Evolutionary conservation across 139 green algal genomes (phyloP).

Genomic region (Chlamydomonas eustigma): DNA sequence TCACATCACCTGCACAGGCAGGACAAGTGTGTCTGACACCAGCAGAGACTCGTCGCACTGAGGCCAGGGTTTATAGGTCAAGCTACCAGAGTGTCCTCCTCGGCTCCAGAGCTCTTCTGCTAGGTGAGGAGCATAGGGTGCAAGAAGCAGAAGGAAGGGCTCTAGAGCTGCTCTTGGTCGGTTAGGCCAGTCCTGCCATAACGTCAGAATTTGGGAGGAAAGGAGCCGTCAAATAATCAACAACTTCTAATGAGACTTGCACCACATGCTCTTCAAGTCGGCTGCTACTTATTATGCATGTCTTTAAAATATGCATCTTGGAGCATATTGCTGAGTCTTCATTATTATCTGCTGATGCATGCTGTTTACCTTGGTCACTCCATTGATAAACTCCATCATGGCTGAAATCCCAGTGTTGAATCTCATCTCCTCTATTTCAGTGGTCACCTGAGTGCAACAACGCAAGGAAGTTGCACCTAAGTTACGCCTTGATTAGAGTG

Average conservation of each 20-base stretch:
- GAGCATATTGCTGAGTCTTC: no score
- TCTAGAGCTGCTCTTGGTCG: slow-evolving; percentile 33
- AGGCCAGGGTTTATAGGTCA: slow-evolving; percentile 87
- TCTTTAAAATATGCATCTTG: no score
- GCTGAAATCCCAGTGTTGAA: slow-evolving; percentile 98
- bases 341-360: no score
- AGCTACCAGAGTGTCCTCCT: slow-evolving; percentile 18
- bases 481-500: no score
- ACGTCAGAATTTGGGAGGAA: background rate
- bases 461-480: no score
- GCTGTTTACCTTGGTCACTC: slow-evolving; percentile 61
- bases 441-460: slow-evolving; percentile 64
- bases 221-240: no score
- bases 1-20: slow-evolving; percentile 88
- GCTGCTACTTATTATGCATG: no score
- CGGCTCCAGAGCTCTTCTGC: slow-evolving; percentile 85
- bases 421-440: slow-evolving; percentile 91
- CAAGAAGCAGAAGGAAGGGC: slow-evolving; percentile 87
- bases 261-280: no score
- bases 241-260: no score
- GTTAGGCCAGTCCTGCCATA: slow-evolving; percentile 22
- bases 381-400: slow-evolving; percentile 99
- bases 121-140: slow-evolving; percentile 93
- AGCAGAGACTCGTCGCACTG: slow-evolving; percentile 69
- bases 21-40: slow-evolving; percentile 69